Evolutionary conservation across 2,329 filamentous ascomycete genomes (phyloP), one percentile per base, ranked within the genome.

Genomic region (Amesomyces nigricolor): DNA sequence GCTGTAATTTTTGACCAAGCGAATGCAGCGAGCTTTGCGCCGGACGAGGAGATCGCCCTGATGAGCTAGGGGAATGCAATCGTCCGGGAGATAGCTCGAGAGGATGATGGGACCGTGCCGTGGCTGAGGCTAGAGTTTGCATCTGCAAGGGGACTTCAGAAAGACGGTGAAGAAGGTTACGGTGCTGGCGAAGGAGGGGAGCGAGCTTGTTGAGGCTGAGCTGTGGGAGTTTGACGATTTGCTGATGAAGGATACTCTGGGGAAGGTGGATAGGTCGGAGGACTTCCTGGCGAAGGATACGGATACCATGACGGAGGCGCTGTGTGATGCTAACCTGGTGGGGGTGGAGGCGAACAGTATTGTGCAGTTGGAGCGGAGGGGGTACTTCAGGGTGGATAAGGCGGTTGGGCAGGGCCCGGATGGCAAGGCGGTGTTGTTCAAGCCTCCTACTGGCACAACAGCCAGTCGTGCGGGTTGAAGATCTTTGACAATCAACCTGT

Each of bases 21-120:
- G 45, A 92, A 97, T 65, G 89, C 87, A 59, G 85, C 86, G 69
- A 81, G 80, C 26, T 95, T 96, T 73, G 87, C 83, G 64, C 79
- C 87, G 58, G 85, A 87, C 67, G 92, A 97, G 75, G 91, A 96
- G 71, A 89, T 97, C 65, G 96, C 92, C 0, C 79, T 96, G 40
- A 96, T 96, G 92, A 87, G 88, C 70, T 97, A 92, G 92, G 94
- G 92, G 64, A 95, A 95, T 66, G 89, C 88, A 13, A 82, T 91
- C 62, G 87, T 94, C 22, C 82, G 85, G 53, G 82, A 84, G 57
- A 82, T 89, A 59, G 70, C 74, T 16, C 70, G 71, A 17, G 72
- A 74, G 30, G 71, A 72, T n/a, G 17, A 19, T 19, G 3, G 17
- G 17, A 75, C 81, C 47, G 84, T 96, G 64, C 86, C 84, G 11